These are phyloP conservation scores for Solanum dulcamara DNA, from an alignment of 257 asterid genomes.

Conservation along the genomic window DNA sequence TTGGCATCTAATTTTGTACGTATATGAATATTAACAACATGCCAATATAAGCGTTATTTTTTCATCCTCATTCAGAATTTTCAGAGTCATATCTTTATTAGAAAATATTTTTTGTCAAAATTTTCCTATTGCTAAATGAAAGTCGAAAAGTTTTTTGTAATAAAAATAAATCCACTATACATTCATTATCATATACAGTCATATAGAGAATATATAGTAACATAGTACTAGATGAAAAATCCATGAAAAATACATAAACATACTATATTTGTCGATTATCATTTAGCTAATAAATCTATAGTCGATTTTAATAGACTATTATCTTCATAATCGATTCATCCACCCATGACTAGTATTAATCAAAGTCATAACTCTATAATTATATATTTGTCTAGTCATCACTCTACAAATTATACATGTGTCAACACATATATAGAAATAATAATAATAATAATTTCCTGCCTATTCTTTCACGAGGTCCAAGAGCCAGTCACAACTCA, in stretches of 20 bases:
- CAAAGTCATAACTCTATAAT: background rate
- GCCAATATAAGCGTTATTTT: background rate
- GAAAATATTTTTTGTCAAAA: background rate
- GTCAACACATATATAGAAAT: background rate
- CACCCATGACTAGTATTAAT: background rate
- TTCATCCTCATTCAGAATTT: background rate
- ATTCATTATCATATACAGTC: too few species aligned
- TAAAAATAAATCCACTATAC: too few species aligned
- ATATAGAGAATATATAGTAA: too few species aligned
- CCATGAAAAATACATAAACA: rapidly evolving
- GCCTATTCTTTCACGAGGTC: constrained; percentile 7
- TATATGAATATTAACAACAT: background rate
- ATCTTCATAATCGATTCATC: background rate
- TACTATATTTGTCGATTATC: background rate
- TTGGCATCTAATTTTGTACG: background rate
- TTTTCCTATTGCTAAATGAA: too few species aligned
- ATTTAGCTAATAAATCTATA: background rate
- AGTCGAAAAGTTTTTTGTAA: too few species aligned
- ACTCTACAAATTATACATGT: background rate
- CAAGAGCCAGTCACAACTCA: constrained; percentile 9
- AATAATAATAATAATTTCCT: background rate
- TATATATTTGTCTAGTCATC: background rate
- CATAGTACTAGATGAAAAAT: too few species aligned
- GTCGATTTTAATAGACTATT: background rate
- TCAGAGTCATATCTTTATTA: background rate